Base-by-base conservation (phyloP, 768 basidiomycete species). In the Omphalotus guepiniiformis region DNA sequence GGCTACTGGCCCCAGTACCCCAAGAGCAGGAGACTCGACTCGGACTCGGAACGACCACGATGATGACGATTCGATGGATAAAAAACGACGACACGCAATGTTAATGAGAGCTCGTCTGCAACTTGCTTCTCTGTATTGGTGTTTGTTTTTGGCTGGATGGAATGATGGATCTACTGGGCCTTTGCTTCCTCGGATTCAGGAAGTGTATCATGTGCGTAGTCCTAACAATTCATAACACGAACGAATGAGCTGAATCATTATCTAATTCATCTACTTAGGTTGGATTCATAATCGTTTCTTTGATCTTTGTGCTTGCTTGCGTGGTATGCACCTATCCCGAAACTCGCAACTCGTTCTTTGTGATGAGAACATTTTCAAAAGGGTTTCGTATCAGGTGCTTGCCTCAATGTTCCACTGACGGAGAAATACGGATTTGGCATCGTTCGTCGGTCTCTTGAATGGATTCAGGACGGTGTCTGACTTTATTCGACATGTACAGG, bases 161-260 rank as follows among this genome's bases (percentile, higher is more conserved):
- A 88, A 84, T 55, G 88, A 89, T 60, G 83, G 81, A 11, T 75
- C 81, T 0, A 78, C 79, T 12, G 89, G 89, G 1, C 87, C 89
- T 1, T 63, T 93, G 16, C 63, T 92, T 3, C 88, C 86, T 1
- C 72, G 80, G 9, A 82, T 92, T 39, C 87, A 86, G 59, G 60
- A 63, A 13, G 41, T 53, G n/a, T 52, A 54, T n/a, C 11, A 44
- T 39, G 47, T 53, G 38, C 9, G 36, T 36, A 13, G 11, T n/a
- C n/a, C n/a, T n/a, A n/a, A 37, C n/a, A 3, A 45, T 23, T 21
- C 15, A 6, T n/a, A n/a, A n/a, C n/a, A n/a, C n/a, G n/a, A n/a
- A n/a, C n/a, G n/a, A n/a, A n/a, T n/a, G n/a, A n/a, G n/a, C n/a
- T n/a, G n/a, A n/a, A n/a, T n/a, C n/a, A n/a, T n/a, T n/a, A n/a